Evolutionary conservation across 1,284 basidiomycete species (phyloP).

Genomic region (Phellinidium pouzarii): DNA sequence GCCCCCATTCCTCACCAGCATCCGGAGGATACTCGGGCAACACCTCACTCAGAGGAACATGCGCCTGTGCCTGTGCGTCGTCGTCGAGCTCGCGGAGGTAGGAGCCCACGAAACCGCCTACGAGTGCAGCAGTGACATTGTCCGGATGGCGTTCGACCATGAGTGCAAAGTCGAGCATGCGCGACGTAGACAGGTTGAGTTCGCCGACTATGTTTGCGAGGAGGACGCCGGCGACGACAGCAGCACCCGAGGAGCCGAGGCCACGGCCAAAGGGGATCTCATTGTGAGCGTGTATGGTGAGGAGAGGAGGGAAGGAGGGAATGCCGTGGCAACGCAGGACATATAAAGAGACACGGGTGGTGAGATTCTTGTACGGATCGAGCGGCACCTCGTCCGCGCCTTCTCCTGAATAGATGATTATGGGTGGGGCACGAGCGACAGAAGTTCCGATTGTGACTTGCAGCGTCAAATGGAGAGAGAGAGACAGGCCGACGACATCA

Average conservation of each 20-base stretch:
- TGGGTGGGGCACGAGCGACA: conserved; percentile 40
- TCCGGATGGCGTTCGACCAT: conserved; percentile 99
- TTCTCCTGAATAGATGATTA: conserved; percentile 79
- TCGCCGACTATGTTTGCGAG: conserved; percentile 81
- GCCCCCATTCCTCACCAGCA: conserved; percentile 87
- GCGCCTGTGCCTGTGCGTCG: conserved; percentile 68
- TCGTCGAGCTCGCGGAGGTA: conserved; percentile 90
- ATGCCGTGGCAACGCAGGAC: conserved; percentile 85
- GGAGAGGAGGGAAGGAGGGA: conserved; percentile 67
- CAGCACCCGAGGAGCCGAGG: conserved; percentile 94
- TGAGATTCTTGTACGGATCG: conserved; percentile 94
- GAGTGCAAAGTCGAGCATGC: conserved; percentile 92
- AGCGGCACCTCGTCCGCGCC: conserved; percentile 89
- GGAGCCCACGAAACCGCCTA: conserved; percentile 97
- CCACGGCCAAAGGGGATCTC: conserved; percentile 97
- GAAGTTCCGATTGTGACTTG: conserved; percentile 47
- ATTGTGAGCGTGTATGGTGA: conserved; percentile 78
- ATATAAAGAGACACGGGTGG: conserved; percentile 97
- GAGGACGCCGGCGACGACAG: conserved; percentile 93
- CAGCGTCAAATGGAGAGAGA: conserved; percentile 83
- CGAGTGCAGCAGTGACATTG: conserved; percentile 95
- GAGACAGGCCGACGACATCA: conserved; percentile 95
- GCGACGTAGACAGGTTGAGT: conserved; percentile 60
- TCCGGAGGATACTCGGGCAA: conserved; percentile 94
- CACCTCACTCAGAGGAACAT: conserved; percentile 93